Conservation (phyloP, 345 rosid genomes). For the Raphanus raphanistrum region DNA sequence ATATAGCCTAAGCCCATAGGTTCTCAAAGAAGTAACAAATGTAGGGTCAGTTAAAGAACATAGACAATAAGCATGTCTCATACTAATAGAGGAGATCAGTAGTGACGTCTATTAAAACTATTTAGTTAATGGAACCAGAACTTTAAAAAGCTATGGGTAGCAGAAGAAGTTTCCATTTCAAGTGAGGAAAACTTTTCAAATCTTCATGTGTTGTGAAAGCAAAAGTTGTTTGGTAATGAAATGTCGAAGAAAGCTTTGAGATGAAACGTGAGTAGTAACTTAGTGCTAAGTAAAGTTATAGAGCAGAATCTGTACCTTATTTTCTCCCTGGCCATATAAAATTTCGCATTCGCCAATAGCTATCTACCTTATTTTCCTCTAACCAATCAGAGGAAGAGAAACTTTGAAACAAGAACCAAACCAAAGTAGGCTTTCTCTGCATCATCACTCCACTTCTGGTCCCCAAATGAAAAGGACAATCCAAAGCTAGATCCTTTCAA, state of each 20-base stretch:
- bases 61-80: conserved; percentile 33
- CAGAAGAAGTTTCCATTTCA: conserved; percentile 37
- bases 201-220: conserved; percentile 28
- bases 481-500: conserved; percentile 36
- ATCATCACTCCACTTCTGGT: conserved; percentile 39
- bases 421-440: conserved; percentile 30
- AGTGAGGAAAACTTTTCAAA: conserved; percentile 32
- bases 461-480: conserved; percentile 32
- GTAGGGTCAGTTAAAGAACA: conserved; percentile 36
- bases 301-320: conserved; percentile 33
- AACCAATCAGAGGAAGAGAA: conserved; percentile 36
- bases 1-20: conserved; percentile 9
- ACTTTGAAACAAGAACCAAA: conserved; percentile 33
- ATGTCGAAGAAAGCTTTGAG: conserved; percentile 20
- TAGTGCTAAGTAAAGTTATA: conserved; percentile 30
- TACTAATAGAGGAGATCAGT: conserved; percentile 18
- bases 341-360: conserved; percentile 24
- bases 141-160: conserved; percentile 34
- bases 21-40: conserved; percentile 23
- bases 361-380: conserved; percentile 2
- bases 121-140: conserved; percentile 27
- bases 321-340: conserved; percentile 30
- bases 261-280: conserved; percentile 15
- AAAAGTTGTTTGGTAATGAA: conserved; percentile 15
- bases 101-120: conserved; percentile 28